Percentiles rank a stretch among this genome's conserved stretches.
phyloP scores from a whole-genome alignment of 2,329 filamentous ascomycete species.

The Chaetomium strumarium region DNA sequence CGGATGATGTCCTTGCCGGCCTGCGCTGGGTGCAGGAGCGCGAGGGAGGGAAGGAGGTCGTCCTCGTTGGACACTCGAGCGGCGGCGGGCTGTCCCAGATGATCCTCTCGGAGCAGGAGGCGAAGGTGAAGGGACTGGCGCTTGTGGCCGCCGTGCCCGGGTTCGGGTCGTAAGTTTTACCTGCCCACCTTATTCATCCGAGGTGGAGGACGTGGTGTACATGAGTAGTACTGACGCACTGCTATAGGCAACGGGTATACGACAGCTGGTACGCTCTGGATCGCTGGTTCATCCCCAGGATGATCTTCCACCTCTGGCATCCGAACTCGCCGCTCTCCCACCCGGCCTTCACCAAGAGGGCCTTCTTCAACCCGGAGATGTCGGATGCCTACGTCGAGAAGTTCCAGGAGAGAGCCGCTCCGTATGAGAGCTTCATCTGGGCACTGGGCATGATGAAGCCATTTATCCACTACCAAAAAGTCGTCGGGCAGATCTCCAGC shows the following conservation, averaged over 20 bases:
- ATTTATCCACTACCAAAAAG: slow-evolving; percentile 37
- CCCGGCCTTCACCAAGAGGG: slow-evolving; percentile 40
- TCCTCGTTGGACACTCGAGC: slow-evolving; percentile 47
- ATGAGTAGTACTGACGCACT: slow-evolving; percentile 6
- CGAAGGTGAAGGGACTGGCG: slow-evolving; percentile 39
- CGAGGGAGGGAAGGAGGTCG: slow-evolving; percentile 30
- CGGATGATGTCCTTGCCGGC: slow-evolving; percentile 39
- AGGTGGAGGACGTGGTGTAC: neutral
- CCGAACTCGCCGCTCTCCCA: slow-evolving; percentile 48
- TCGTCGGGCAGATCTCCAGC: slow-evolving; percentile 34
- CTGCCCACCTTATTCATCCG: neutral
- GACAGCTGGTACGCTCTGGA: slow-evolving; percentile 42
- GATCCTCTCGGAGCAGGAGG: slow-evolving; percentile 37
- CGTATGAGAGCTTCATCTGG: slow-evolving; percentile 50
- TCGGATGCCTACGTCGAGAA: slow-evolving; percentile 34
- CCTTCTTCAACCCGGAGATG: slow-evolving; percentile 45
- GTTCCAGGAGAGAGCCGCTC: slow-evolving; percentile 39
- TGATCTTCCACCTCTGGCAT: slow-evolving; percentile 43
- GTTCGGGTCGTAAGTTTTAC: slow-evolving; percentile 42
- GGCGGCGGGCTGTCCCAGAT: slow-evolving; percentile 47
- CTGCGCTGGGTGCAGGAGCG: slow-evolving; percentile 34
- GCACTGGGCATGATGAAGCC: slow-evolving; percentile 41
- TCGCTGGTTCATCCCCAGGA: slow-evolving; percentile 42
- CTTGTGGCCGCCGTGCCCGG: slow-evolving; percentile 43
- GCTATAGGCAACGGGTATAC: slow-evolving; percentile 34